These are phyloP conservation scores for Escallonia rubra DNA, from an alignment of 129 eudicot genomes.

Conservation along the genomic window DNA sequence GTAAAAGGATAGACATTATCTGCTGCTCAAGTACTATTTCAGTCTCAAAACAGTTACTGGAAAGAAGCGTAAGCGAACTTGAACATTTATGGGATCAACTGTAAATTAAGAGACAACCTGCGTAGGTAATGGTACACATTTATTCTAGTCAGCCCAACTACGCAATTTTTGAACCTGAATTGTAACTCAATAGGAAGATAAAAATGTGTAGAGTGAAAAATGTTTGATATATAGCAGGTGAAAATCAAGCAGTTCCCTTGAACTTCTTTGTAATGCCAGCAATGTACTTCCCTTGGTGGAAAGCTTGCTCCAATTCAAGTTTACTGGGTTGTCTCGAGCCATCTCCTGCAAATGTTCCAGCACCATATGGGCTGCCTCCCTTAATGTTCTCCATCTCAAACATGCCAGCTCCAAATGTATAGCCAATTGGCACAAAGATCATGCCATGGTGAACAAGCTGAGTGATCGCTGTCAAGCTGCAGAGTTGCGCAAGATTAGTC, in stretches of 20 bases:
- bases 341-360: conserved; percentile 86
- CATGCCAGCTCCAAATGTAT: conserved; percentile 90
- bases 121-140: background rate
- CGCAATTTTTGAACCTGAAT: background rate
- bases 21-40: too few relatives aligned
- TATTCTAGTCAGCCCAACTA: background rate
- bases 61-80: background rate
- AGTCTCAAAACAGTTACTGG: too few relatives aligned
- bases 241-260: conserved; percentile 44
- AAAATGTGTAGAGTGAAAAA: conserved; percentile 5
- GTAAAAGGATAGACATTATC: too few relatives aligned
- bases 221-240: background rate
- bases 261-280: conserved; percentile 80
- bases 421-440: conserved; percentile 88
- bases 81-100: background rate
- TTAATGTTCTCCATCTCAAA: conserved; percentile 79
- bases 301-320: conserved; percentile 65
- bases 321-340: conserved; percentile 85
- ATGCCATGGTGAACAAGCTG: conserved; percentile 88
- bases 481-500: background rate
- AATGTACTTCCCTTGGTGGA: conserved; percentile 81
- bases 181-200: background rate
- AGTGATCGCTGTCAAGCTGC: conserved; percentile 82
- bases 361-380: conserved; percentile 93
- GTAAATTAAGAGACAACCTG: background rate